Conservation (phyloP, 2,329 filamentous ascomycete species). For the Fusarium sterilihyphosum region DNA sequence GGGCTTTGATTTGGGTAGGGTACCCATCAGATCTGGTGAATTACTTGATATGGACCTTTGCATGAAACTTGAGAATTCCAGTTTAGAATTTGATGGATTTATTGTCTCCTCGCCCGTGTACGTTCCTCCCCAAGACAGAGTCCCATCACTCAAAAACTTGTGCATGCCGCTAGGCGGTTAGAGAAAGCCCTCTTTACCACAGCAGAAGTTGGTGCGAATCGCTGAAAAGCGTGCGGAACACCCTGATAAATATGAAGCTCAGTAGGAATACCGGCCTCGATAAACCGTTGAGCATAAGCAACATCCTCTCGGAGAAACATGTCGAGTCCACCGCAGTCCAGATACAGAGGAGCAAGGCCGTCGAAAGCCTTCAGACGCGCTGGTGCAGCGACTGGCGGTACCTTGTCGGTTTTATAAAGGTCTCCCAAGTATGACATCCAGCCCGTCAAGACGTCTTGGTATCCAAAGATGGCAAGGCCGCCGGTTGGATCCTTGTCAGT, state of each 20-base stretch:
- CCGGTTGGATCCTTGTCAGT: neutral
- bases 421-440: neutral
- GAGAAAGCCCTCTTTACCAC: neutral
- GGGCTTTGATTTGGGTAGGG: too few relatives aligned
- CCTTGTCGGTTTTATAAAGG: neutral
- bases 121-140: neutral
- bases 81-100: fast-evolving
- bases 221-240: neutral
- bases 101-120: neutral
- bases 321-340: neutral
- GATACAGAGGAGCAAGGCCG: neutral
- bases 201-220: neutral
- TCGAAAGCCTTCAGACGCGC: neutral
- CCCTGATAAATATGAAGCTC: neutral
- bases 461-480: neutral
- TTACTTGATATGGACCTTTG: neutral
- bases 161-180: neutral
- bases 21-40: too few relatives aligned
- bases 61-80: neutral
- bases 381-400: neutral
- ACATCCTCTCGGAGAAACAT: neutral
- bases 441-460: neutral
- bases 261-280: neutral
- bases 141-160: neutral
- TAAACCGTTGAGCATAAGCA: neutral